These are phyloP conservation scores for Anaeromyces robustus DNA, from an alignment of 192 early-diverging fungal species.

Conservation along the genomic window DNA sequence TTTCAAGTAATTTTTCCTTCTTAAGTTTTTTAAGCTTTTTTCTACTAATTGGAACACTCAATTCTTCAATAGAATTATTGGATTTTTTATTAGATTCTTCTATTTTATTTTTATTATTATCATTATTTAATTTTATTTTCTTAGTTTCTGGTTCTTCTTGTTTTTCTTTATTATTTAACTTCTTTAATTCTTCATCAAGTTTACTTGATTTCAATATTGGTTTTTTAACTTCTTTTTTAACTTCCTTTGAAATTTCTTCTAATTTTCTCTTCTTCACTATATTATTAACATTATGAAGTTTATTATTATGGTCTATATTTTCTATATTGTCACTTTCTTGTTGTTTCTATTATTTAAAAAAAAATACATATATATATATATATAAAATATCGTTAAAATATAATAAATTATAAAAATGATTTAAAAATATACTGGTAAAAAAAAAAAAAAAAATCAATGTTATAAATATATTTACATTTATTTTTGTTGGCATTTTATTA, in stretches of 20 bases:
- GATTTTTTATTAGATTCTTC: no score
- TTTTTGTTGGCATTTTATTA: not conserved
- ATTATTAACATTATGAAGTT: not conserved
- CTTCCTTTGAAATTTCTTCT: not conserved
- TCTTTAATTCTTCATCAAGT: not conserved
- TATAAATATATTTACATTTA: not conserved
- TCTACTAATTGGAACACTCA: not conserved
- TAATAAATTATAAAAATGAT: no score
- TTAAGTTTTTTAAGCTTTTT: not conserved
- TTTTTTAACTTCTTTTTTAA: not conserved
- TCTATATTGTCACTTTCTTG: not conserved
- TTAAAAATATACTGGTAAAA: no score
- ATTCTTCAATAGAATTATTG: not conserved
- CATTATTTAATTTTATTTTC: not conserved
- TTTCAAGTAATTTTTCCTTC: not conserved
- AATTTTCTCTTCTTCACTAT: not conserved
- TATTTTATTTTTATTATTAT: not conserved
- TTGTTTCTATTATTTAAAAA: not conserved
- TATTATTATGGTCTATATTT: no score
- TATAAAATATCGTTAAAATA: no score
- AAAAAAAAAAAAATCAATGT: no score
- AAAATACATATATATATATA: no score
- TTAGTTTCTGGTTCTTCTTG: not conserved
- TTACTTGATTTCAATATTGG: not conserved
- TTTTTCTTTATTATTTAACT: not conserved